These are phyloP conservation scores for Raddia guianensis DNA, from an alignment of 176 grass and related monocot species.

Conservation along the genomic window DNA sequence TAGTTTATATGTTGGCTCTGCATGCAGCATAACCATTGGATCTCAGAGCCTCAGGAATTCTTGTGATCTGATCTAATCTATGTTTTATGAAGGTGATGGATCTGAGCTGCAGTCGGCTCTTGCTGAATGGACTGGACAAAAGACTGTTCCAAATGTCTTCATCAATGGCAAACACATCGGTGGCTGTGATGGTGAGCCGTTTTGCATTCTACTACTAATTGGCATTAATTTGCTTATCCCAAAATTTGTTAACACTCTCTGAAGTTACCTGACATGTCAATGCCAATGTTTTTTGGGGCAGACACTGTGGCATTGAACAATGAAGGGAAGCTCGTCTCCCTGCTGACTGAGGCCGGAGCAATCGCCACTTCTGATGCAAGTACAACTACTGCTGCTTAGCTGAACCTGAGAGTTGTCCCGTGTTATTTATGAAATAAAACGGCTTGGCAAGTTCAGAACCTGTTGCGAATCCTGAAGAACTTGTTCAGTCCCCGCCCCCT, in stretches of 20 bases:
- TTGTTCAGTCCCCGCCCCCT: not conserved
- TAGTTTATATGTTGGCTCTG: not conserved
- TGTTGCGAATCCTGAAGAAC: not conserved
- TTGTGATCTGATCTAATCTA: not conserved
- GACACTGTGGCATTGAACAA: slow-evolving; percentile 57
- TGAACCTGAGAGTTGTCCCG: not conserved
- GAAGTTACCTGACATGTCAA: slow-evolving; percentile 33
- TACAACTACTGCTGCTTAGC: slow-evolving; percentile 23
- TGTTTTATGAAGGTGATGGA: slow-evolving; percentile 71
- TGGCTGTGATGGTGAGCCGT: slow-evolving; percentile 60
- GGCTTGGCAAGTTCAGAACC: not conserved
- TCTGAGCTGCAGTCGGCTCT: slow-evolving; percentile 67
- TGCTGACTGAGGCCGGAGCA: slow-evolving; percentile 77
- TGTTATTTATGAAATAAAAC: slow-evolving; percentile 48
- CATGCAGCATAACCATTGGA: not conserved
- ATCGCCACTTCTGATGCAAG: slow-evolving; percentile 43
- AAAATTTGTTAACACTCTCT: not conserved
- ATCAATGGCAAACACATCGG: slow-evolving; percentile 83
- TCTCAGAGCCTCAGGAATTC: not conserved
- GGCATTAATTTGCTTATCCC: not conserved
- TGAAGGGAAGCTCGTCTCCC: slow-evolving; percentile 60
- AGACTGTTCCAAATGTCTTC: slow-evolving; percentile 83
- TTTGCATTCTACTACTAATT: not conserved
- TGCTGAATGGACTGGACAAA: slow-evolving; percentile 78
- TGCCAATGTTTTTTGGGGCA: slow-evolving; percentile 26